phyloP scores from a whole-genome alignment of 2,329 filamentous ascomycete species.

The Helotiales sp. region DNA sequence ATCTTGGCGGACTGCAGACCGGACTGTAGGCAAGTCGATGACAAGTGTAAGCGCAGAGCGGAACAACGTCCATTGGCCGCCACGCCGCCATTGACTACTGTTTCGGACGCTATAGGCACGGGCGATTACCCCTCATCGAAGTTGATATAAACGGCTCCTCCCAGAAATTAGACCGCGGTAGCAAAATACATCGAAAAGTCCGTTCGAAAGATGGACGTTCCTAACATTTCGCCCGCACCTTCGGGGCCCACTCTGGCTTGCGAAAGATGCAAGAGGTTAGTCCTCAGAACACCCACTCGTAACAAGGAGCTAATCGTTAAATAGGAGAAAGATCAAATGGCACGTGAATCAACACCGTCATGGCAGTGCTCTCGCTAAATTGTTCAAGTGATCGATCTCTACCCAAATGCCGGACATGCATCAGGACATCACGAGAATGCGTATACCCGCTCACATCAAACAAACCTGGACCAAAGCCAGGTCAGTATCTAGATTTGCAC shows the following conservation, averaged over 20 bases:
- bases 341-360: neutral
- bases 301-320: neutral
- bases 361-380: neutral
- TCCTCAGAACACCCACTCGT: neutral
- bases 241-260: neutral
- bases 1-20: neutral
- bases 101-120: neutral
- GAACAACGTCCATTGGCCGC: neutral
- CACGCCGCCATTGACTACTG: neutral
- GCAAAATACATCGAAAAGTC: no score
- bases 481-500: neutral
- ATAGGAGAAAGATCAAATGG: slow-evolving; percentile 1
- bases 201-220: neutral
- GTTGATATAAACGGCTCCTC: neutral
- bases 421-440: slow-evolving; percentile 10
- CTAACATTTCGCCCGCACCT: neutral
- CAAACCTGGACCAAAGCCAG: slow-evolving; percentile 19
- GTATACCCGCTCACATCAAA: slow-evolving; percentile 12
- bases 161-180: neutral
- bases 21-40: neutral
- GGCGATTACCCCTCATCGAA: neutral
- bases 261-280: slow-evolving; percentile 14
- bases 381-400: slow-evolving; percentile 6
- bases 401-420: slow-evolving; percentile 11
- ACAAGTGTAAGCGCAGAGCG: neutral